Percentiles rank a stretch among this genome's conserved stretches.
These are phyloP conservation scores for Didymella segeticola DNA, from an alignment of 2,329 filamentous ascomycete genomes.

Conservation along the genomic window DNA sequence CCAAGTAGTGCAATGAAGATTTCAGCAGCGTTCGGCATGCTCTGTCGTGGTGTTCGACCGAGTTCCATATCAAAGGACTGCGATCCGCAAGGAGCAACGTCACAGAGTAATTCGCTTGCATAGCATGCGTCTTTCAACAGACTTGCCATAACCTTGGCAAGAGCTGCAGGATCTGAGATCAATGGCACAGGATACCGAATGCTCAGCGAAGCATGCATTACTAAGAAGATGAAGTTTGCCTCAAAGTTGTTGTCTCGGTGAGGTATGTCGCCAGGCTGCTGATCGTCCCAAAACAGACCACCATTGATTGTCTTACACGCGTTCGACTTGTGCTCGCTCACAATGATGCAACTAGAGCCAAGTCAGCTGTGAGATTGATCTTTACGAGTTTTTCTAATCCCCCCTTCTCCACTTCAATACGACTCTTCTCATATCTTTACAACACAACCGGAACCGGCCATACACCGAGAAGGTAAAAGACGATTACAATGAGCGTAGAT, in stretches of 20 bases:
- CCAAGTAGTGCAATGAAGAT: too few relatives aligned
- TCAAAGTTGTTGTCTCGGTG: neutral
- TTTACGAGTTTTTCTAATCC: neutral
- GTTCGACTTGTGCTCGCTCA: neutral
- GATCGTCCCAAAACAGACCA: neutral
- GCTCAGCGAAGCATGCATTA: too few relatives aligned
- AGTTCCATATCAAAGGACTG: too few relatives aligned
- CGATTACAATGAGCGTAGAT: neutral
- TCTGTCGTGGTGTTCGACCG: too few relatives aligned
- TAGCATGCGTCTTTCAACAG: too few relatives aligned
- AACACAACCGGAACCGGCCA: constrained; percentile 1
- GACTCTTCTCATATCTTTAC: neutral
- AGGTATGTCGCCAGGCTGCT: constrained; percentile 1
- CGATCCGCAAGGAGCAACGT: too few relatives aligned
- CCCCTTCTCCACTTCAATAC: neutral
- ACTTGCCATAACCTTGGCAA: too few relatives aligned
- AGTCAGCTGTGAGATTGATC: neutral
- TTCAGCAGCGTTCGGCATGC: too few relatives aligned
- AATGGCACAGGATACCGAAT: too few relatives aligned
- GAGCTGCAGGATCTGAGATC: too few relatives aligned
- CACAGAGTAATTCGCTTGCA: too few relatives aligned
- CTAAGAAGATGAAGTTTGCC: too few relatives aligned
- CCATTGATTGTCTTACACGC: constrained; percentile 6
- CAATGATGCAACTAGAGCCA: neutral
- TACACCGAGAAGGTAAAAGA: neutral